Base-by-base conservation (phyloP, 768 basidiomycete species). In the Phylloporus sp. region DNA sequence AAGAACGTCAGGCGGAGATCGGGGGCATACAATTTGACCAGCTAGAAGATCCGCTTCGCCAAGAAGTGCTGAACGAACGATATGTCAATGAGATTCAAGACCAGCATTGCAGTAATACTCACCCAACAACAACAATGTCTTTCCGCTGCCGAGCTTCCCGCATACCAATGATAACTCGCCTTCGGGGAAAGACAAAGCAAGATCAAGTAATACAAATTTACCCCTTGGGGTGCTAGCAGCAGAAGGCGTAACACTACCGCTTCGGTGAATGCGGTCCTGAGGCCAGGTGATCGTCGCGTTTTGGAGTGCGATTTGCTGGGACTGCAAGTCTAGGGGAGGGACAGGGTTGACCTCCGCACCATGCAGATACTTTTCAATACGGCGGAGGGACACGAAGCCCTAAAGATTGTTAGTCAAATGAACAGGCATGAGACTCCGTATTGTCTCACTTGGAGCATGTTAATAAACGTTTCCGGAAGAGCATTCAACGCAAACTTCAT, bases 241-340 rank as follows among this genome's bases (percentile, higher is more conserved):
- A 4, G 85, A 85, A 3, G 84, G 71, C 4, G 77, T 70, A 2
- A 61, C 56, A 50, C 74, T 77, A 23, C 78, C 75, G 16, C 67
- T 59, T 39, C 70, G 71, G 20, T 65, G 57, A 18, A 68, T 53
- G 29, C 88, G 81, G 55, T 93, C 90, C 59, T 86, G 84, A 0
- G 94, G 89, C 94, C 94, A 97, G 2, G 91, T 90, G 43, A 91
- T 76, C 1, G 91, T 97, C 34, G 91, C 92, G 9, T 87, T 88
- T 63, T 87, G 87, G 58, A 95, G 80, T 1, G 84, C 77, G 48
- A 95, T 84, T 4, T 72, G 78, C 45, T 77, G 73, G n/a, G 77
- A 75, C 56, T 85, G 80, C 26, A 77, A 66, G 20, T 74, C 67
- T 7, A 88, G 66, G 3, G 84, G 82, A 5, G 75, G 77, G 12